phyloP scores from a whole-genome alignment of 768 basidiomycete genomes.

The Obba rivulosa region DNA sequence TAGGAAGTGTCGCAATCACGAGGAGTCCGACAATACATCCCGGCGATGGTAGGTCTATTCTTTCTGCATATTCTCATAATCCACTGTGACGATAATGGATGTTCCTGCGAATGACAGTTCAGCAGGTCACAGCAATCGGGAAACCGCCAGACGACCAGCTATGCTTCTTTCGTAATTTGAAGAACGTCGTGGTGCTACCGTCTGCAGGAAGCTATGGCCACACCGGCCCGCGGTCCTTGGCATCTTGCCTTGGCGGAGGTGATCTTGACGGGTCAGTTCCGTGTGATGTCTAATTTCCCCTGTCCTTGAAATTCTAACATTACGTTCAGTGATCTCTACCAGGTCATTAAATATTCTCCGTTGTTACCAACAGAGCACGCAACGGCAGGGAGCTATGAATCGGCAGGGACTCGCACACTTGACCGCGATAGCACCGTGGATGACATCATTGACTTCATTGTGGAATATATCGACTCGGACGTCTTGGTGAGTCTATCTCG shows the following conservation, averaged over 20 bases:
- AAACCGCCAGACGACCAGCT: slow-evolving; percentile 51
- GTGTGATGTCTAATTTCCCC: neutral
- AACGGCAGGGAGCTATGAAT: slow-evolving; percentile 46
- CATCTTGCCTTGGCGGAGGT: slow-evolving; percentile 71
- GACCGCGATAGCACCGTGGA: slow-evolving; percentile 48
- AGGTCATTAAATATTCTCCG: slow-evolving; percentile 48
- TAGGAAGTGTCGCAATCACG: slow-evolving; percentile 38
- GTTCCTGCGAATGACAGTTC: slow-evolving; percentile 36
- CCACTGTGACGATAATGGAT: too few species aligned
- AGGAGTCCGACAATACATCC: slow-evolving; percentile 76
- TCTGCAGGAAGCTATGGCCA: slow-evolving; percentile 39
- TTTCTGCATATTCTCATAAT: neutral
- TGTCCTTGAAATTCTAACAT: slow-evolving; percentile 2
- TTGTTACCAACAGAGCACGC: slow-evolving; percentile 49
- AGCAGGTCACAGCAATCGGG: slow-evolving; percentile 68
- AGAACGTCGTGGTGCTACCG: slow-evolving; percentile 71
- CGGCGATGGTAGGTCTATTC: slow-evolving; percentile 51
- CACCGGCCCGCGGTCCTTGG: slow-evolving; percentile 57
- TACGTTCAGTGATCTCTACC: slow-evolving; percentile 52
- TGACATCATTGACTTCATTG: slow-evolving; percentile 76
- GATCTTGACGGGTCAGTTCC: slow-evolving; percentile 66
- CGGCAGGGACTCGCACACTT: slow-evolving; percentile 18
- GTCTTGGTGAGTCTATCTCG: slow-evolving; percentile 49
- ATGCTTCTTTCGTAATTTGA: slow-evolving; percentile 56
- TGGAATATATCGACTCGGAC: slow-evolving; percentile 82